Percentiles rank a stretch among this genome's conserved stretches.
phyloP scores from a whole-genome alignment of 1,284 basidiomycete species.

The Stereum hirsutum region DNA sequence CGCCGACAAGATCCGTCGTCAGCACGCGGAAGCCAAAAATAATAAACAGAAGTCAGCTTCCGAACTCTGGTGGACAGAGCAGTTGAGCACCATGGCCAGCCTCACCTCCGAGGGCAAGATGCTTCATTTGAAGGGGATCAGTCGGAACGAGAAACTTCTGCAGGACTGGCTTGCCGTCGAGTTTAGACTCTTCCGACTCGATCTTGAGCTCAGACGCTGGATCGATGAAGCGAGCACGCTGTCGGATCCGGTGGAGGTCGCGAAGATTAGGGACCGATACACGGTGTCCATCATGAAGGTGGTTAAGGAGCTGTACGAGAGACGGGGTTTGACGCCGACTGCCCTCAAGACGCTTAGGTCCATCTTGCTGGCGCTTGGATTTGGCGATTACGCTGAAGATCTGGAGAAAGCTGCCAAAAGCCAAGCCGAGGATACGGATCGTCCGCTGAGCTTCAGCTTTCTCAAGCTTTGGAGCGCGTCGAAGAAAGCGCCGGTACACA shows the following conservation, averaged over 20 bases:
- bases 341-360: constrained; percentile 27
- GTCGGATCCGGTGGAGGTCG: constrained; percentile 24
- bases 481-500: constrained; percentile 27
- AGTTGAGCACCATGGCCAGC: constrained; percentile 27
- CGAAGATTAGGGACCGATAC: constrained; percentile 31
- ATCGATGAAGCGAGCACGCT: constrained; percentile 18
- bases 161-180: constrained; percentile 39
- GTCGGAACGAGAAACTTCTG: constrained; percentile 37
- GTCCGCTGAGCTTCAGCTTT: constrained; percentile 42
- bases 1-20: constrained; percentile 32
- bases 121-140: constrained; percentile 24
- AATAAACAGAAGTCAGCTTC: constrained; percentile 27
- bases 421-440: constrained; percentile 10
- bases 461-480: constrained; percentile 42
- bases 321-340: constrained; percentile 25
- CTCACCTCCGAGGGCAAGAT: constrained; percentile 20
- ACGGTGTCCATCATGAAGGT: constrained; percentile 34
- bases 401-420: constrained; percentile 14
- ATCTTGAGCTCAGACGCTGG: constrained; percentile 46
- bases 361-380: constrained; percentile 35
- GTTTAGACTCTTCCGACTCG: constrained; percentile 39
- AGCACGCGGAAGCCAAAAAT: constrained; percentile 36
- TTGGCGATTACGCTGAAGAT: constrained; percentile 26
- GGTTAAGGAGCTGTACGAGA: constrained; percentile 34
- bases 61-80: constrained; percentile 38